Evolutionary conservation across 352 stramenopile genomes (phyloP).

Genomic region (Globisporangium uncinulatum): DNA sequence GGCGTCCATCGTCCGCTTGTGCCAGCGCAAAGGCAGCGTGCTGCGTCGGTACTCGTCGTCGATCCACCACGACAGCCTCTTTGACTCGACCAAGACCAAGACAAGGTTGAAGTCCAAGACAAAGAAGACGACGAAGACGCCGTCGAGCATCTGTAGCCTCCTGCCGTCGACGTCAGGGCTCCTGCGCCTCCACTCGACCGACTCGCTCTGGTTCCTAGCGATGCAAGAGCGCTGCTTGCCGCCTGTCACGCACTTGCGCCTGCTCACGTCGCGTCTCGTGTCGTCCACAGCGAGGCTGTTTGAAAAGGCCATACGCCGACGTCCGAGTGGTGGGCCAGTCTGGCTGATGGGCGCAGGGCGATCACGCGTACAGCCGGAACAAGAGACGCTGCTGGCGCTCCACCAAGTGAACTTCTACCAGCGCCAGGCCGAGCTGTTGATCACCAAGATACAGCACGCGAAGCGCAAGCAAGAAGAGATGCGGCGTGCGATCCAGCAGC

Average conservation of each 20-base stretch:
- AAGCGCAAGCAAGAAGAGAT: constrained; percentile 64
- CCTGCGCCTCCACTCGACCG: constrained; percentile 5
- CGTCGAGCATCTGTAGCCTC: no score
- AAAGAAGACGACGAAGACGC: constrained; percentile 1
- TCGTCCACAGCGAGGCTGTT: background rate
- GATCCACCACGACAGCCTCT: constrained; percentile 22
- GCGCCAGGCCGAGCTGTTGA: constrained; percentile 49
- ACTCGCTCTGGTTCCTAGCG: constrained; percentile 15
- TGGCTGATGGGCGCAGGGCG: constrained; percentile 8
- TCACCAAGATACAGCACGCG: constrained; percentile 60
- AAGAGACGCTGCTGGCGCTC: constrained; percentile 35
- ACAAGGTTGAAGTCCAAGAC: no score
- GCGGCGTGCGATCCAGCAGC: constrained; percentile 55
- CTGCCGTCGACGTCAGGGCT: background rate
- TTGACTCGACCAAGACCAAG: constrained; percentile 18
- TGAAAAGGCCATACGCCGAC: background rate
- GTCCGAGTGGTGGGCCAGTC: background rate
- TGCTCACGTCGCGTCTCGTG: constrained; percentile 23
- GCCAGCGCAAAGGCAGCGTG: constrained; percentile 55
- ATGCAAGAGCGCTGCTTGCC: constrained; percentile 34
- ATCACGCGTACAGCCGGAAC: constrained; percentile 41
- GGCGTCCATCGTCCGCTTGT: constrained; percentile 54
- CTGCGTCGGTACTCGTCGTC: constrained; percentile 47
- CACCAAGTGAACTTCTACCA: constrained; percentile 65
- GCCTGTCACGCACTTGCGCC: constrained; percentile 34